phyloP scores from a whole-genome alignment of 1,284 basidiomycete species.

The Meripilus lineatus region DNA sequence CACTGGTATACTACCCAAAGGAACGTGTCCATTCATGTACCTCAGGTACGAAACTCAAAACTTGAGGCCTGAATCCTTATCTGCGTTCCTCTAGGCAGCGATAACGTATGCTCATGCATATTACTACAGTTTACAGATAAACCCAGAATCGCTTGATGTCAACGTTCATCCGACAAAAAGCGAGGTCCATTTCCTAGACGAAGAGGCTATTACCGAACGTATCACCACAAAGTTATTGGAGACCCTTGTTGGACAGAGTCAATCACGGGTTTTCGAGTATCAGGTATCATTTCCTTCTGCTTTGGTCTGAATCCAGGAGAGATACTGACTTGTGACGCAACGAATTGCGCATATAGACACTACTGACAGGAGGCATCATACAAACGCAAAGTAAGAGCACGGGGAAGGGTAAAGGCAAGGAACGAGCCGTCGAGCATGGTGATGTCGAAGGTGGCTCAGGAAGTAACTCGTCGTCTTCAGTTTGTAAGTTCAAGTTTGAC shows the following conservation, averaged over 20 bases:
- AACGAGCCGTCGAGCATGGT: conserved; percentile 28
- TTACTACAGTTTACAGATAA: conserved; percentile 64
- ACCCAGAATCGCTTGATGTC: conserved; percentile 89
- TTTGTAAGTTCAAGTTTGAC: conserved; percentile 1
- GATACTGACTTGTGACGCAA: background rate
- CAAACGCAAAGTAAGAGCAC: conserved; percentile 31
- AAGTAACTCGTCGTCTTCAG: conserved; percentile 6
- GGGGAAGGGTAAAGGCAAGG: conserved; percentile 43
- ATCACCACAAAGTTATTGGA: conserved; percentile 75
- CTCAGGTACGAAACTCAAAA: conserved; percentile 56
- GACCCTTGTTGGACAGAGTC: conserved; percentile 61
- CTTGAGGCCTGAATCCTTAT: background rate
- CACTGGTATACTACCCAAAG: conserved; percentile 85
- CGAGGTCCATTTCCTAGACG: conserved; percentile 93
- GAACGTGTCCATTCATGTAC: conserved; percentile 88
- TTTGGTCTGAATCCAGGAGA: background rate
- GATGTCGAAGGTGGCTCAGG: conserved; percentile 24
- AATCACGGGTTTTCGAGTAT: conserved; percentile 75
- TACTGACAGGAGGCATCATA: conserved; percentile 50
- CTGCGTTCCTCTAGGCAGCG: background rate
- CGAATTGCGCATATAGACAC: conserved; percentile 39
- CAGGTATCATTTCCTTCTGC: conserved; percentile 47
- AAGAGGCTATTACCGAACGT: conserved; percentile 82
- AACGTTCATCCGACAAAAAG: conserved; percentile 99
- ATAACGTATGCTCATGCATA: background rate